Percentiles rank a stretch among this genome's conserved stretches.
Evolutionary conservation across 1,284 basidiomycete species (phyloP).

Genomic region (Austroboletus rostrupii): DNA sequence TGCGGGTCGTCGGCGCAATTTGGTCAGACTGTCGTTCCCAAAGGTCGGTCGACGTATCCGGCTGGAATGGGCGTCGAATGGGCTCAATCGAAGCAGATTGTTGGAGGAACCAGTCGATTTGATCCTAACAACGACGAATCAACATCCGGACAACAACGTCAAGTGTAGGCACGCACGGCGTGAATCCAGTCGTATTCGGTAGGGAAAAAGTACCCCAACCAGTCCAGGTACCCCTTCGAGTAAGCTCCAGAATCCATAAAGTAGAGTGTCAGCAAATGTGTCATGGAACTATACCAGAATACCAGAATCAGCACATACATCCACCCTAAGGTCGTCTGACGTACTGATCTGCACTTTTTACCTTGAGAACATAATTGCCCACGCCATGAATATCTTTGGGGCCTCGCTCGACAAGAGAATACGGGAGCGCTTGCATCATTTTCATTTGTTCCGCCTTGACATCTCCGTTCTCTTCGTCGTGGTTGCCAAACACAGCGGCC

Average conservation of each 20-base stretch:
- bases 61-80: constrained; percentile 77
- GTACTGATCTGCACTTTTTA: constrained; percentile 70
- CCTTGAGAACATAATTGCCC: constrained; percentile 82
- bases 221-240: constrained; percentile 53
- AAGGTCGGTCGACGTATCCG: constrained; percentile 63
- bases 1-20: constrained; percentile 48
- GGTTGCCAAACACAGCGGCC: constrained; percentile 91
- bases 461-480: constrained; percentile 76
- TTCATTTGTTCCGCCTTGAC: constrained; percentile 62
- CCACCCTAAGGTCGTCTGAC: not conserved
- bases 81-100: constrained; percentile 68
- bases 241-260: constrained; percentile 90
- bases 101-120: constrained; percentile 86
- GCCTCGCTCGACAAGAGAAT: constrained; percentile 76
- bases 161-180: constrained; percentile 35
- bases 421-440: constrained; percentile 77
- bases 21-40: constrained; percentile 59
- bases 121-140: constrained; percentile 40
- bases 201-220: constrained; percentile 56
- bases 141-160: not conserved
- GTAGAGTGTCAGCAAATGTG: constrained; percentile 85
- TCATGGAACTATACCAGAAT: constrained; percentile 67
- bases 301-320: constrained; percentile 4
- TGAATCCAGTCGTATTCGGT: constrained; percentile 82
- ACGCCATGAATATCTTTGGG: constrained; percentile 81